A percentile compares a stretch with the other conserved stretches of the same genome.
phyloP scores from a whole-genome alignment of 441 rosid genomes.

The Caryocar brasiliense region DNA sequence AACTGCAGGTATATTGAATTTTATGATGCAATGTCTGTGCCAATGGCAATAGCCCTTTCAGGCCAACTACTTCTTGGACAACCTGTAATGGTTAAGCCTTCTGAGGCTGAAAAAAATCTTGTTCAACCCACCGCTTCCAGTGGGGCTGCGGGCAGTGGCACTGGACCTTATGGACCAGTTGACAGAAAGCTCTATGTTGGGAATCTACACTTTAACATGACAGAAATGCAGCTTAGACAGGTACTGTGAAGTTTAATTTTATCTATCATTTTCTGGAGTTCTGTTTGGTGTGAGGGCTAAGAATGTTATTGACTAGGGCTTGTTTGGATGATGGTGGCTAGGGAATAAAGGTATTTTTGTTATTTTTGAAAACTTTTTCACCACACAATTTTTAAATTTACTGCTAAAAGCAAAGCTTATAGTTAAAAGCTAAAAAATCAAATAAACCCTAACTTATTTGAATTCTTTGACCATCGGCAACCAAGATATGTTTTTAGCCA shows the following conservation, averaged over 20 bases:
- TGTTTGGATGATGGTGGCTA: too few relatives aligned
- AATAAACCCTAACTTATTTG: too few relatives aligned
- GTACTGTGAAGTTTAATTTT: slow-evolving; percentile 24
- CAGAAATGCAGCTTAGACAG: slow-evolving; percentile 85
- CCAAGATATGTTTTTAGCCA: too few relatives aligned
- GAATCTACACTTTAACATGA: slow-evolving; percentile 83
- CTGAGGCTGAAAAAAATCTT: slow-evolving; percentile 94
- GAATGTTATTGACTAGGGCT: too few relatives aligned
- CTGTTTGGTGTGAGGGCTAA: too few relatives aligned
- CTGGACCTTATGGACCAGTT: slow-evolving; percentile 67
- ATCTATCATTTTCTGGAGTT: neutral
- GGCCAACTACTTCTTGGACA: slow-evolving; percentile 83
- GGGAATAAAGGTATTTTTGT: too few relatives aligned
- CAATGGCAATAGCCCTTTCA: slow-evolving; percentile 85
- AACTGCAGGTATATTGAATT: slow-evolving; percentile 85
- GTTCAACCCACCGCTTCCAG: slow-evolving; percentile 58
- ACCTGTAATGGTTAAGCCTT: slow-evolving; percentile 95
- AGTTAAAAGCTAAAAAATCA: too few relatives aligned
- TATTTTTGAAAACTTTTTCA: too few relatives aligned
- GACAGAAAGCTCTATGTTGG: slow-evolving; percentile 90
- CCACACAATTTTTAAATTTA: too few relatives aligned
- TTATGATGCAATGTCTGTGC: slow-evolving; percentile 83
- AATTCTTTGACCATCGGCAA: too few relatives aligned
- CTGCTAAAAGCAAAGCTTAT: too few relatives aligned
- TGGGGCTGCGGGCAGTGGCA: slow-evolving; percentile 36